These are phyloP conservation scores for Ceratocystis lukuohia DNA, from an alignment of 2,329 filamentous ascomycete species.

Conservation along the genomic window DNA sequence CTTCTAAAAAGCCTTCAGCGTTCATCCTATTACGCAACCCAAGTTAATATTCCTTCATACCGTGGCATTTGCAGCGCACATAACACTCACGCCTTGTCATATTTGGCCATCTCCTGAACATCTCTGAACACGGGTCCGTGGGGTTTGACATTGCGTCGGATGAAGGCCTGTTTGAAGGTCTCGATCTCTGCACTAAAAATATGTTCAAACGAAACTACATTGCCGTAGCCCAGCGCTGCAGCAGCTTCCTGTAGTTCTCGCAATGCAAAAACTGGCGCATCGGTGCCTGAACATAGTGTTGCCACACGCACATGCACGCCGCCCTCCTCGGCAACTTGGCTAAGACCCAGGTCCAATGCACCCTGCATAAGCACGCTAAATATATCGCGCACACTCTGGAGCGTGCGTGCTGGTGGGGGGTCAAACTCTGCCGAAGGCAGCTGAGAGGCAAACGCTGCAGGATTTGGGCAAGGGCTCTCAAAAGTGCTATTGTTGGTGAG, in stretches of 20 bases:
- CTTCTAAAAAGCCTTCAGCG: conserved; percentile 46
- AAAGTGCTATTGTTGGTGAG: not conserved
- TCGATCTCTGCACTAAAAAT: conserved; percentile 52
- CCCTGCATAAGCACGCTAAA: conserved; percentile 11
- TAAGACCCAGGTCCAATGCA: conserved; percentile 20
- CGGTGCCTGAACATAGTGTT: conserved; percentile 69
- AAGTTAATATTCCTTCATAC: not conserved
- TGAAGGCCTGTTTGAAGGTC: conserved; percentile 50
- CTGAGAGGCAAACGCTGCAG: not conserved
- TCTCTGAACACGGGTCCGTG: conserved; percentile 42
- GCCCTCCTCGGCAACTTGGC: conserved; percentile 23
- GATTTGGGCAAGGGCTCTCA: too few species aligned
- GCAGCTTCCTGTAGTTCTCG: conserved; percentile 38
- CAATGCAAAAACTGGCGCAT: conserved; percentile 56
- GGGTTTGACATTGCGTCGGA: conserved; percentile 44
- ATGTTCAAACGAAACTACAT: conserved; percentile 37
- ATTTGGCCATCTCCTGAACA: conserved; percentile 39
- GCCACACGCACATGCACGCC: conserved; percentile 35
- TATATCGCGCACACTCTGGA: conserved; percentile 7
- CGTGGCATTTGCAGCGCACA: not conserved
- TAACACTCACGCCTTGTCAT: conserved; percentile 33
- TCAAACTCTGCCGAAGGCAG: conserved; percentile 8
- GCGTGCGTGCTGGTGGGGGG: not conserved
- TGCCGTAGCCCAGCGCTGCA: conserved; percentile 24
- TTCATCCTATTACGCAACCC: conserved; percentile 37